Base-by-base conservation (phyloP, 2,329 filamentous ascomycete species). In the Pseudonectria buxi region DNA sequence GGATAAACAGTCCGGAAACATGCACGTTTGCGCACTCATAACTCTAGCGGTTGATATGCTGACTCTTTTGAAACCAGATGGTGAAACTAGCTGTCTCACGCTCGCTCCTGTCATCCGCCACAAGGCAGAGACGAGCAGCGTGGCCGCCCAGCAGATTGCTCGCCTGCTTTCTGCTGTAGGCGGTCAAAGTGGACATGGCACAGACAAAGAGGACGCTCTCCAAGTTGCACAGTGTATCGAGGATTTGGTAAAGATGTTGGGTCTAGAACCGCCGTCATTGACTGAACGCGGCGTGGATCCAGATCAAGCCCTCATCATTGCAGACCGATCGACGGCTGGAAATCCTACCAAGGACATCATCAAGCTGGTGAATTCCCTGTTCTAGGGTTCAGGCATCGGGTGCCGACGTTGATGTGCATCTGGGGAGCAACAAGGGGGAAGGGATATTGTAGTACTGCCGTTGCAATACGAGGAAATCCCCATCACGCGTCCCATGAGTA, bases 61-160 rank as follows among this genome's bases (percentile, higher is more conserved):
- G 37, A 48, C 44, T 22, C 18, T 28, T 32, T 39, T 14, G 14
- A 28, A 14, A 24, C 16, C 14, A 46, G 37, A 53, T 43, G 45
- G 46, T 47, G 47, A 43, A 43, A 49, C 42, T 10, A 44, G 38
- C 35, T 39, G 38, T 39, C 43, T 47, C 13, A 43, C 44, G 12
- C 33, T 46, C n/a, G 39, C 30, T 7, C 30, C 39, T 32, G 40
- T 41, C 30, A 35, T 36, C 25, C 35, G 30, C 33, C 37, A 40
- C 39, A 43, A 41, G 26, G 30, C 31, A 37, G 24, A 26, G 30
- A 33, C 28, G 4, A 26, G 15, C 16, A 24, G 14, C 7, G 24
- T 14, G 30, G 39, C 39, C 18, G 44, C 44, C 14, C 30, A 22
- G 25, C 46, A 47, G 27, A 43, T 48, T 25, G 28, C 39, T 10